These are phyloP conservation scores for Yarrowia sp. DNA, from an alignment of 805 yeast species.

Conservation along the genomic window DNA sequence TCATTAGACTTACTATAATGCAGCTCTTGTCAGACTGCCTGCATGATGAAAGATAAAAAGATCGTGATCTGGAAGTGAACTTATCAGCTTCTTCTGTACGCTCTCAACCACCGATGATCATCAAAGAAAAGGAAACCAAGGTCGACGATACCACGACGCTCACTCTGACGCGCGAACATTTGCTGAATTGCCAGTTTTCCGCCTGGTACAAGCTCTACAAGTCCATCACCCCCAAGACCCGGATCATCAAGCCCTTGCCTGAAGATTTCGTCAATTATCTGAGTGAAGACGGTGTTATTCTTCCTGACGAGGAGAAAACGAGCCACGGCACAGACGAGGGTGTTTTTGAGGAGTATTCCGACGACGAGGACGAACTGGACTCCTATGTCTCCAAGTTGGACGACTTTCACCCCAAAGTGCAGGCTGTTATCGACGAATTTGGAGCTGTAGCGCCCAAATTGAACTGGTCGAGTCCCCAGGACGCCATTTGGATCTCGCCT, in stretches of 20 bases:
- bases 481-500: conserved; percentile 89
- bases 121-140: conserved; percentile 1
- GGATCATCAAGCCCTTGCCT: conserved; percentile 65
- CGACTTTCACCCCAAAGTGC: conserved; percentile 65
- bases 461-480: conserved; percentile 98
- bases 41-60: conserved; percentile 10
- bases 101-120: background rate
- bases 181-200: conserved; percentile 62
- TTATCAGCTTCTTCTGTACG: no score
- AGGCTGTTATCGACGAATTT: conserved; percentile 54
- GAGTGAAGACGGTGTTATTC: conserved; percentile 68
- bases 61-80: background rate
- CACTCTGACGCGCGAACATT: conserved; percentile 48
- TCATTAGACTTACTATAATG: conserved; percentile 15
- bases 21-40: conserved; percentile 18
- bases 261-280: conserved; percentile 64
- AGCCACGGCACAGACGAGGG: conserved; percentile 80
- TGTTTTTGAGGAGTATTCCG: conserved; percentile 52
- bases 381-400: conserved; percentile 53
- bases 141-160: conserved; percentile 9
- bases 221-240: conserved; percentile 57
- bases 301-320: conserved; percentile 57
- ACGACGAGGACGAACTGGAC: conserved; percentile 45
- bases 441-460: conserved; percentile 80
- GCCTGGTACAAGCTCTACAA: conserved; percentile 65